Evolutionary conservation across 805 yeast species (phyloP), one percentile per base, ranked within the genome.

Genomic region (Saturnispora sanitii): DNA sequence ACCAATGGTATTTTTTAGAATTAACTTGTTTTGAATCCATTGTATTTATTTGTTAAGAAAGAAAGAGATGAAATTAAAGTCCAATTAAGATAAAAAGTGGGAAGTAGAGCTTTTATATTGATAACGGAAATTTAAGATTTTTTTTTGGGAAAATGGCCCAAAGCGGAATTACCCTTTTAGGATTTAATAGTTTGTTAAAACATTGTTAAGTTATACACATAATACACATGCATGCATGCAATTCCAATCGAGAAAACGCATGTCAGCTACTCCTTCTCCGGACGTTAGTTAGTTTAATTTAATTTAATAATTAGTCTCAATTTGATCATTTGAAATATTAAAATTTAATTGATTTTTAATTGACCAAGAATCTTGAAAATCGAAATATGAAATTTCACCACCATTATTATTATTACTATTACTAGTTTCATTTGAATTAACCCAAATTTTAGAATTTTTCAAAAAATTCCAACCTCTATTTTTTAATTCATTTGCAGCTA

Each of bases 341-440:
- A 52, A 47, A 13, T 57, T 45, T 30, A 50, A 45, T 35, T 53
- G 57, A 61, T 64, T 58, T 13, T 58, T 46, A 12, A 57, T 48
- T 2, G 55, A 49, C 20, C 54, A 57, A 26, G 62, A 48, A 45
- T 57, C 62, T 1, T 58, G 57, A 27, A 56, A 62, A 38, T 57
- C 39, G 3, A 62, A 59, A 6, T 61, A 51, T 32, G 62, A 64
- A 34, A 50, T 53, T 2, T 46, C 33, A 9, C 44, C 50, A 16
- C 45, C 44, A 12, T 56, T 45, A n/a, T 5, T 54, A 46, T 15
- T 15, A 27, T 15, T 13, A 22, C 25, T 22, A 22, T 15, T 12
- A 13, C 15, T 27, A 13, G 7, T 27, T 5, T 11, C 13, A 13
- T 27, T 27, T 5, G 7, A 5, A 17, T 54, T 46, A 38, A 53